Conservation (phyloP, 192 early-diverging fungal genomes). For the Gigaspora rosea region DNA sequence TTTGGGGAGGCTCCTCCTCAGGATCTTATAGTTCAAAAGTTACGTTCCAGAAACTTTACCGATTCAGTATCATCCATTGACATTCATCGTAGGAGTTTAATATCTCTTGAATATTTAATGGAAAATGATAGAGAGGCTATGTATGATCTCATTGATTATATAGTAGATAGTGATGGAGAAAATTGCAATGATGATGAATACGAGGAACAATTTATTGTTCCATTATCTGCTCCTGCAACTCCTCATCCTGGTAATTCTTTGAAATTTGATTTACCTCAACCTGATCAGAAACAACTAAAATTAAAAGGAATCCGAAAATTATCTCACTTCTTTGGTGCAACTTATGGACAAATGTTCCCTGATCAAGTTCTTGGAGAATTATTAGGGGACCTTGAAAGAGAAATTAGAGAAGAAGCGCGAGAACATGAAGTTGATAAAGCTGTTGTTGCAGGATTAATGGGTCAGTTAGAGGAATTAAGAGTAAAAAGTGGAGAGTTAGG, state of each 20-base stretch:
- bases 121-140: conserved; percentile 29
- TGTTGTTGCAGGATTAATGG: conserved; percentile 28
- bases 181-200: neutral
- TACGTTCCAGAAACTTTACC: neutral
- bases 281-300: conserved; percentile 7
- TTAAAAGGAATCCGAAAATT: conserved; percentile 19
- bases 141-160: conserved; percentile 31
- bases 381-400: conserved; percentile 26
- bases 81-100: conserved; percentile 16
- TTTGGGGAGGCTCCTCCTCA: conserved; percentile 45
- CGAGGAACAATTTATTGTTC: neutral
- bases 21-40: neutral
- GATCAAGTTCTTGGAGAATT: conserved; percentile 26
- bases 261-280: neutral
- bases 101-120: conserved; percentile 30
- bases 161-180: conserved; percentile 17
- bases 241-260: neutral
- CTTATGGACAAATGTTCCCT: conserved; percentile 33
- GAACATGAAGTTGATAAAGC: conserved; percentile 16
- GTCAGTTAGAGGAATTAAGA: conserved; percentile 21
- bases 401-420: conserved; percentile 28
- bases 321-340: conserved; percentile 31
- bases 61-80: conserved; percentile 10
- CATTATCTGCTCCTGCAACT: conserved; percentile 16
- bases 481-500: conserved; percentile 15